Evolutionary conservation across 2,329 filamentous ascomycete genomes (phyloP).

Genomic region (Ophiostoma sp.): DNA sequence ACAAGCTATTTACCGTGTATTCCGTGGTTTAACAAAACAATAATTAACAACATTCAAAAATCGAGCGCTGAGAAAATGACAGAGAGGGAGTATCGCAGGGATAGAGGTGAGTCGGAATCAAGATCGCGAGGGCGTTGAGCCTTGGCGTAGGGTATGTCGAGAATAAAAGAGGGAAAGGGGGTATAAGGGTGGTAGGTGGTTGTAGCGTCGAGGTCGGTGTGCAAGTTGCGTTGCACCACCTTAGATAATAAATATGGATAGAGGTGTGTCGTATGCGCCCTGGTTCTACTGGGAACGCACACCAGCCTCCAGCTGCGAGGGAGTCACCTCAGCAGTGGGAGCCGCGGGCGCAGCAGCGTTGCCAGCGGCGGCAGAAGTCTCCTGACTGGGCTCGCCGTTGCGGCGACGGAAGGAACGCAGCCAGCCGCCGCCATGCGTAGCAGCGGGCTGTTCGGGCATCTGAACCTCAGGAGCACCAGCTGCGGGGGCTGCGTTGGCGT

Average conservation of each 20-base stretch:
- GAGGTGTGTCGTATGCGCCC: background rate
- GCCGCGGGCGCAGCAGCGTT: constrained; percentile 33
- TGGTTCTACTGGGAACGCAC: constrained; percentile 26
- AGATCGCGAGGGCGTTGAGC: background rate
- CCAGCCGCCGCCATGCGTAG: constrained; percentile 15
- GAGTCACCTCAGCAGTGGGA: constrained; percentile 35
- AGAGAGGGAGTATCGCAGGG: background rate
- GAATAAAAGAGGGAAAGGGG: background rate
- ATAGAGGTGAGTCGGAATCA: background rate
- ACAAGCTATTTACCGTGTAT: constrained; percentile 16
- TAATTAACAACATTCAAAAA: constrained; percentile 10
- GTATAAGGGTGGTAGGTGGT: background rate
- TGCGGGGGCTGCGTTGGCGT: background rate
- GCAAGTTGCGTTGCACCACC: background rate
- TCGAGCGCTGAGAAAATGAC: background rate
- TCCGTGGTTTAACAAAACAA: background rate
- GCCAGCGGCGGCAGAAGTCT: constrained; percentile 29
- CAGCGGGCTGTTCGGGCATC: background rate
- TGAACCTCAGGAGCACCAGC: background rate
- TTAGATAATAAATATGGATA: background rate
- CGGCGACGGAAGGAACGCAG: constrained; percentile 20
- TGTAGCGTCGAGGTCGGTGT: background rate
- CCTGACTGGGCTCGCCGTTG: constrained; percentile 14
- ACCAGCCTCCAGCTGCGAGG: constrained; percentile 42
- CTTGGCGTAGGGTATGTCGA: background rate